Base-by-base conservation (phyloP, 1,284 basidiomycete genomes). In the Crepidotus sp. region DNA sequence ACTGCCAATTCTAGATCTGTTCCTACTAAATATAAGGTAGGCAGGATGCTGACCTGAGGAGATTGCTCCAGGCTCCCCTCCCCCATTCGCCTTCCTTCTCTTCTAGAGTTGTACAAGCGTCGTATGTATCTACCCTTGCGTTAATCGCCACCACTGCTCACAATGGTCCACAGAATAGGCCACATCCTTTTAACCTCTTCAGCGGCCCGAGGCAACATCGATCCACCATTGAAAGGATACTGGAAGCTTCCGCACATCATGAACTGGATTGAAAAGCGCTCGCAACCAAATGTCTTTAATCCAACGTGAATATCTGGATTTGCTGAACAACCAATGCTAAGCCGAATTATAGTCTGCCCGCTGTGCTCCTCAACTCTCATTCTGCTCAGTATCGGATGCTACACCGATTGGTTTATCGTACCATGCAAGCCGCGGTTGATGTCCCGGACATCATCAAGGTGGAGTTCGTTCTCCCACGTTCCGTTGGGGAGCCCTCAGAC, bases 361-460 rank as follows among this genome's bases (percentile, higher is more conserved):
- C 63, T 8, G 44, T 59, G 4, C 53, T 77, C 31, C 58, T 70
- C 26, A 59, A 66, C 36, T 55, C 60, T 9, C 48, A 59, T 7
- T 67, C 66, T 6, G 45, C 54, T 15, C 55, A 65, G 47, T 70
- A 70, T 48, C 65, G 55, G 41, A 49, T 68, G 37, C 43, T 77
- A 9, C 75, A 76, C 51, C 74, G 80, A 22, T 58, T 85, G 21
- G 56, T 76, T 36, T 86, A 85, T 57, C 69, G 62, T 48, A 65
- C 68, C 9, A 45, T 67, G 3, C 36, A 41, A 24, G 48, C 57
- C 25, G 36, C 15, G 6, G 31, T 42, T 15, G 42, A 22, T 9
- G n/a, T 13, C 15, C 38, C 5, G 8, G 27, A 41, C 22, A 45
- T 30, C 10, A 10, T 52, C 51, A 42, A 44, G 14, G 38, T 51